These are phyloP conservation scores for Laetiporus sulphureus DNA, from an alignment of 1,284 basidiomycete species.

Conservation along the genomic window DNA sequence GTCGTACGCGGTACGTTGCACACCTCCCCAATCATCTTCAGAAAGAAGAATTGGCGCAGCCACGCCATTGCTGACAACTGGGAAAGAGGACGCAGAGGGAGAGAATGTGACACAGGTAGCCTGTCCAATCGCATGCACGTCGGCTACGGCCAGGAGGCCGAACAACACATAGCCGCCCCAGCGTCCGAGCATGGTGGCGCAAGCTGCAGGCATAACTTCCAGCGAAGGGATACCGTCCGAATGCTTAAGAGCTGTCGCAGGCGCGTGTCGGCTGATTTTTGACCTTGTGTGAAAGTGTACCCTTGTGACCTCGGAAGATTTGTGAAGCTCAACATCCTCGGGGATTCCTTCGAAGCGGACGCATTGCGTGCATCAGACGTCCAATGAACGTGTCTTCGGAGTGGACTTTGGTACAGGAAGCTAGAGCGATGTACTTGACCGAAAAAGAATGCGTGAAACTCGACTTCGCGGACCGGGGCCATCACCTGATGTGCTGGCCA, in stretches of 20 bases:
- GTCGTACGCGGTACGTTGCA: constrained; percentile 55
- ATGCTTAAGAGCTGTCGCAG: constrained; percentile 3
- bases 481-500: no score
- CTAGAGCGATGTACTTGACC: no score
- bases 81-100: constrained; percentile 25
- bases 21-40: constrained; percentile 57
- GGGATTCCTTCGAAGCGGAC: no score
- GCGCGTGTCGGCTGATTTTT: neutral
- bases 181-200: constrained; percentile 2
- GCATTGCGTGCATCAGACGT: no score
- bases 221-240: no score
- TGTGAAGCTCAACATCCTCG: no score
- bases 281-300: neutral
- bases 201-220: no score
- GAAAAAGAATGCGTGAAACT: no score
- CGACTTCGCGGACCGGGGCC: no score
- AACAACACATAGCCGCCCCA: constrained; percentile 4
- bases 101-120: constrained; percentile 27
- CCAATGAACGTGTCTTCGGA: no score
- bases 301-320: constrained; percentile 8
- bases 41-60: constrained; percentile 47
- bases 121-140: constrained; percentile 28
- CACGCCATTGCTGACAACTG: constrained; percentile 37
- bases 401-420: no score
- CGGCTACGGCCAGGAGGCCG: constrained; percentile 11